A percentile compares a stretch with the other conserved stretches of the same genome.
phyloP scores from a whole-genome alignment of 257 asterid genomes.

The Sherardia arvensis region DNA sequence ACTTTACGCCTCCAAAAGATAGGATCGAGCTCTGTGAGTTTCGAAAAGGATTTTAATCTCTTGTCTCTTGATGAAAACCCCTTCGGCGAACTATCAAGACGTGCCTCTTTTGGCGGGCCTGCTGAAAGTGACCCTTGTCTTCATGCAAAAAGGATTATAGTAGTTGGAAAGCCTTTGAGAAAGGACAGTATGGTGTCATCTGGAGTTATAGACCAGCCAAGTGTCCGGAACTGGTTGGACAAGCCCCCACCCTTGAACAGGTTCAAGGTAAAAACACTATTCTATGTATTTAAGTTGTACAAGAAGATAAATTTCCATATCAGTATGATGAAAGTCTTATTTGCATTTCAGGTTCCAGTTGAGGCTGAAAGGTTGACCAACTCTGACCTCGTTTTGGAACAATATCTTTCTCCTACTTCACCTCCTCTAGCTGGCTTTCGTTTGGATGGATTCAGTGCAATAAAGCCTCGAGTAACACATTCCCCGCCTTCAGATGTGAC shows the following conservation, averaged over 20 bases:
- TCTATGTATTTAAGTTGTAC: background rate
- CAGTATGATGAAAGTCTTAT: slow-evolving; percentile 5
- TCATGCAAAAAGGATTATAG: slow-evolving; percentile 79
- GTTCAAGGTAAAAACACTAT: slow-evolving; percentile 59
- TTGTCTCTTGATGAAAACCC: slow-evolving; percentile 89
- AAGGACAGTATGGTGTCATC: slow-evolving; percentile 45
- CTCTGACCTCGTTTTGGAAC: slow-evolving; percentile 85
- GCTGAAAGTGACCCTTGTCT: slow-evolving; percentile 67
- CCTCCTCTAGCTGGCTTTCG: slow-evolving; percentile 95
- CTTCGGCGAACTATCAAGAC: slow-evolving; percentile 50
- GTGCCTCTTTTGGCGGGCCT: slow-evolving; percentile 87
- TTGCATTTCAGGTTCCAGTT: slow-evolving; percentile 68
- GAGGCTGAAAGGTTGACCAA: slow-evolving; percentile 73
- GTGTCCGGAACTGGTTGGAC: slow-evolving; percentile 80
- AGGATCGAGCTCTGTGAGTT: slow-evolving; percentile 70
- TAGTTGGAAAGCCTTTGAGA: slow-evolving; percentile 53
- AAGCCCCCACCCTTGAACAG: slow-evolving; percentile 67
- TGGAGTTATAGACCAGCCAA: slow-evolving; percentile 55
- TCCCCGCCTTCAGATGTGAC: slow-evolving; percentile 49
- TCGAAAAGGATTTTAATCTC: slow-evolving; percentile 57
- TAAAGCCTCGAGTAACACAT: slow-evolving; percentile 72
- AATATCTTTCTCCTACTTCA: slow-evolving; percentile 64
- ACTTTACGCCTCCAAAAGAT: slow-evolving; percentile 60
- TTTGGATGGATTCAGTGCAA: slow-evolving; percentile 78
- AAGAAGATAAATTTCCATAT: slow-evolving; percentile 1